Conservation (phyloP, 768 basidiomycete genomes). For the Coprinopsis strossmayeri region DNA sequence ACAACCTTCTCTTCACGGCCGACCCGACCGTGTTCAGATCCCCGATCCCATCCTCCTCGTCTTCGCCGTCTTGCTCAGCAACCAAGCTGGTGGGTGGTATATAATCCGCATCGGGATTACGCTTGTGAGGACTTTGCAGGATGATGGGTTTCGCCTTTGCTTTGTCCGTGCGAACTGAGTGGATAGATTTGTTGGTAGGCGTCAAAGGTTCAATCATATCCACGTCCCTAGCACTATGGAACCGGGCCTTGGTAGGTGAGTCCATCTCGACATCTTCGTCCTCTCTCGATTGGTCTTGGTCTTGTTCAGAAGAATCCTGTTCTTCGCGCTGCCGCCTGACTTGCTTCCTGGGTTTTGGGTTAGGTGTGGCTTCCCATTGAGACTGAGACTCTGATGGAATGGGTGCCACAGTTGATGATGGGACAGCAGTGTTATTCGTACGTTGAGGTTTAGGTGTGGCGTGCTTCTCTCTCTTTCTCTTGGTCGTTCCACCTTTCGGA, state of each 20-base stretch:
- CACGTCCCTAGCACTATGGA: conserved; percentile 33
- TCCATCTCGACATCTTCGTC: conserved; percentile 10
- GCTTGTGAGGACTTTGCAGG: conserved; percentile 35
- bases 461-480: background rate
- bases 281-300: background rate
- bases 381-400: background rate
- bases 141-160: conserved; percentile 21
- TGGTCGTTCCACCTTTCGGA: background rate
- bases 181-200: too few species aligned
- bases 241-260: background rate
- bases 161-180: too few species aligned
- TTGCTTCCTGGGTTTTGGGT: conserved; percentile 7
- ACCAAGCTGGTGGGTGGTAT: conserved; percentile 27
- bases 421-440: background rate
- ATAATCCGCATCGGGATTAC: conserved; percentile 45
- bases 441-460: background rate
- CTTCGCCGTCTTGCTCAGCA: conserved; percentile 2
- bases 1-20: conserved; percentile 1
- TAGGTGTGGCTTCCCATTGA: conserved; percentile 3
- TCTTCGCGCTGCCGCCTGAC: background rate
- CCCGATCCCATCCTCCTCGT: background rate
- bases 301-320: background rate
- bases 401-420: background rate
- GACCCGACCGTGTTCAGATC: background rate
- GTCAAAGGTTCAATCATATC: conserved; percentile 10